Evolutionary conservation across 768 basidiomycete genomes (phyloP).

Genomic region (Tubosaeta sp.): DNA sequence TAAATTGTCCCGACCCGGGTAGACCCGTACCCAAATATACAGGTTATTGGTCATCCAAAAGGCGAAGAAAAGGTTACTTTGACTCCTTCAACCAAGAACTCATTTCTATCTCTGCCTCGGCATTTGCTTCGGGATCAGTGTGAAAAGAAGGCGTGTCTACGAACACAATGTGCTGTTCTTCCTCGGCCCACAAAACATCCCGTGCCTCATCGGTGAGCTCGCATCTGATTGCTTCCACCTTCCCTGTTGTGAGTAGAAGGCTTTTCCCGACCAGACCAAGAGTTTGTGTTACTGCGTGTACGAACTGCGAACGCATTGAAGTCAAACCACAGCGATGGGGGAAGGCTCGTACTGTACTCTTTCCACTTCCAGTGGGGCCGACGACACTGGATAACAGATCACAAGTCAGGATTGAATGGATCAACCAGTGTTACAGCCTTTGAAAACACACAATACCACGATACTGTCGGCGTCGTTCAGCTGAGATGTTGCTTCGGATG

Average conservation of each 20-base stretch:
- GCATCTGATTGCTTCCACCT: too few species aligned
- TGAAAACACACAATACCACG: background rate
- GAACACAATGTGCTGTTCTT: conserved; percentile 12
- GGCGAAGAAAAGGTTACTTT: background rate
- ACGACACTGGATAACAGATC: background rate
- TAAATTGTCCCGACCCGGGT: conserved; percentile 12
- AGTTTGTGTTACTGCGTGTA: background rate
- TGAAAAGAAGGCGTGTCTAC: conserved; percentile 20
- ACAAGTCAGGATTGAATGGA: background rate
- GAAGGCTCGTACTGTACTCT: background rate
- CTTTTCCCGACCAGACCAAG: too few species aligned
- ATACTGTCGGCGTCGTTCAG: background rate
- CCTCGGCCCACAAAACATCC: too few species aligned
- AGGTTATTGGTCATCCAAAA: background rate
- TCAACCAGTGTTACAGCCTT: background rate
- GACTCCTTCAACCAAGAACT: conserved; percentile 4
- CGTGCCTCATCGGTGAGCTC: too few species aligned
- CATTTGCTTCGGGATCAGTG: background rate
- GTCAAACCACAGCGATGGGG: background rate
- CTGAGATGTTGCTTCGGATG: too few species aligned
- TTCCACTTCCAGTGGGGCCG: background rate
- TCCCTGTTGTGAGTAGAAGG: too few species aligned
- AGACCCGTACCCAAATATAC: conserved; percentile 7
- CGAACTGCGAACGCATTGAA: background rate
- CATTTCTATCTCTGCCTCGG: background rate